Conservation (phyloP, 495 filamentous ascomycete species). For the Gamarada debralockiae region DNA sequence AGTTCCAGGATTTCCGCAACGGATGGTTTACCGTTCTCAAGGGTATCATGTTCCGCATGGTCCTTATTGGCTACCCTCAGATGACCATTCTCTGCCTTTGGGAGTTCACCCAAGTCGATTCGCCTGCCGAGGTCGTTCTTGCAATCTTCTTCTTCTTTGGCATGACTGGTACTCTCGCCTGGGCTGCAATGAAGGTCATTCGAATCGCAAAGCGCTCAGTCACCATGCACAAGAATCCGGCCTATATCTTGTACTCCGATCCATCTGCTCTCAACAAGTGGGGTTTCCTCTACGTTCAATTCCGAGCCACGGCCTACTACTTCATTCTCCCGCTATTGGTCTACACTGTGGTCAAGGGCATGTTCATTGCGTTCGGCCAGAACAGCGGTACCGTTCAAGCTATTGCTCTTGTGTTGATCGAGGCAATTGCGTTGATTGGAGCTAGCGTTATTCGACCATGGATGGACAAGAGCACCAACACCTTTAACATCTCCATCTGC, state of each 20-base stretch:
- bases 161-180: conserved; percentile 73
- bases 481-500: conserved; percentile 91
- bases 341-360: conserved; percentile 80
- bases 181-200: conserved; percentile 87
- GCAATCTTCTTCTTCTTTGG: conserved; percentile 88
- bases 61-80: conserved; percentile 91
- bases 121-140: conserved; percentile 79
- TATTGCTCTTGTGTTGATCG: conserved; percentile 79
- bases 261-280: conserved; percentile 92
- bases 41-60: conserved; percentile 87
- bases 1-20: conserved; percentile 90
- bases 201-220: conserved; percentile 84
- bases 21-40: conserved; percentile 83
- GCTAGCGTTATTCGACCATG: conserved; percentile 83
- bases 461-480: conserved; percentile 99
- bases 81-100: conserved; percentile 89
- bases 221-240: conserved; percentile 90
- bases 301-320: conserved; percentile 94
- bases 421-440: conserved; percentile 73
- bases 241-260: conserved; percentile 96
- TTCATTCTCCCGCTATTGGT: conserved; percentile 81
- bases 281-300: conserved; percentile 98
- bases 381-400: conserved; percentile 71
- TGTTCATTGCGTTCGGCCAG: conserved; percentile 89
- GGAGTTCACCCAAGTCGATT: conserved; percentile 88